Percentiles rank a stretch among this genome's conserved stretches.
Evolutionary conservation across 2,329 filamentous ascomycete species (phyloP).

Genomic region (Cryphonectria parasitica): DNA sequence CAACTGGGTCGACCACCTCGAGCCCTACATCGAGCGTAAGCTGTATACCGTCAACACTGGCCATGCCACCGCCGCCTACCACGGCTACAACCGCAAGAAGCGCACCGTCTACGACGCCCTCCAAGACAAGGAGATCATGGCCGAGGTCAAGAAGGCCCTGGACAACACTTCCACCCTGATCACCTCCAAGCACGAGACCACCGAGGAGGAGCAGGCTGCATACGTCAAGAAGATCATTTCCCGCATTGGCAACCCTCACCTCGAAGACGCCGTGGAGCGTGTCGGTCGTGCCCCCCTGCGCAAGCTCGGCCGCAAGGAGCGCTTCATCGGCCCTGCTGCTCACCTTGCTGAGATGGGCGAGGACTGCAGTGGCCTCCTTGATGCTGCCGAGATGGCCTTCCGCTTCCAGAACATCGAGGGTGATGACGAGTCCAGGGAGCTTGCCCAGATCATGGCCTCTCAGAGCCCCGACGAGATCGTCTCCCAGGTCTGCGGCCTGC

Average conservation of each 20-base stretch:
- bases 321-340: constrained; percentile 89
- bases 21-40: constrained; percentile 98
- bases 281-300: constrained; percentile 93
- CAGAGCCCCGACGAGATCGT: constrained; percentile 70
- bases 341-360: constrained; percentile 83
- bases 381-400: constrained; percentile 87
- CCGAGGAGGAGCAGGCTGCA: constrained; percentile 72
- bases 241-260: constrained; percentile 89
- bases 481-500: constrained; percentile 79
- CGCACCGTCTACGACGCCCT: constrained; percentile 88
- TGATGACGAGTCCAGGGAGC: constrained; percentile 85
- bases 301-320: constrained; percentile 93
- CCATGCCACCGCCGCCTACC: constrained; percentile 95
- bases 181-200: constrained; percentile 82
- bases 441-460: constrained; percentile 83
- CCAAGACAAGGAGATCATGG: constrained; percentile 76
- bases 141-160: constrained; percentile 78
- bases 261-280: constrained; percentile 92
- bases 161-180: constrained; percentile 87
- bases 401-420: constrained; percentile 93
- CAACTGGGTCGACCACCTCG: constrained; percentile 89
- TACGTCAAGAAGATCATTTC: constrained; percentile 93
- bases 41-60: constrained; percentile 99
- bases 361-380: constrained; percentile 73
- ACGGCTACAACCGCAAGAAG: constrained; percentile 86